phyloP scores from a whole-genome alignment of 352 stramenopile species.

The Phytopythium sindhum region DNA sequence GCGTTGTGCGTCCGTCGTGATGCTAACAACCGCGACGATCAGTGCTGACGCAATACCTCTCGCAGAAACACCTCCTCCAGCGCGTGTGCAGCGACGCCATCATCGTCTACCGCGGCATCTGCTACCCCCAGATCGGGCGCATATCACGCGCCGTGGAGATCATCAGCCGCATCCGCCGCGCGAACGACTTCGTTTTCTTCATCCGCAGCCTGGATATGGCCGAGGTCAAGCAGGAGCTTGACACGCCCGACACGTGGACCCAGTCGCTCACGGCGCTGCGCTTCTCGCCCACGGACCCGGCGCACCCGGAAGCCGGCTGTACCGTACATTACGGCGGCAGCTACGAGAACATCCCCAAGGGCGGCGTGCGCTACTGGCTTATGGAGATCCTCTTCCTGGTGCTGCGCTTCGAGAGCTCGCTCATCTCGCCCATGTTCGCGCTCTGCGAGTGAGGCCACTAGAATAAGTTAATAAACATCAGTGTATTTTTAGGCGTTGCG shows the following conservation, averaged over 20 bases:
- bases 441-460: conserved; percentile 15
- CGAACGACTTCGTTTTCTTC: conserved; percentile 44
- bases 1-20: conserved; percentile 1
- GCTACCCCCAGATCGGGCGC: conserved; percentile 32
- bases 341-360: conserved; percentile 36
- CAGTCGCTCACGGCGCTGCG: conserved; percentile 42
- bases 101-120: conserved; percentile 51
- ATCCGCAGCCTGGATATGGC: conserved; percentile 34
- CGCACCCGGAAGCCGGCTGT: conserved; percentile 25
- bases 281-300: conserved; percentile 34
- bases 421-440: conserved; percentile 47
- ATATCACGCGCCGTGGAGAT: conserved; percentile 44
- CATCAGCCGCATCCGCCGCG: conserved; percentile 38
- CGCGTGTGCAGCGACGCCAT: conserved; percentile 41
- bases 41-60: neutral
- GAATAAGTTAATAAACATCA: conserved; percentile 2
- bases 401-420: conserved; percentile 46
- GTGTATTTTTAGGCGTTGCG: neutral
- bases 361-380: conserved; percentile 46
- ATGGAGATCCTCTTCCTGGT: conserved; percentile 57
- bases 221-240: conserved; percentile 33
- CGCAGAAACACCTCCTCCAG: conserved; percentile 43
- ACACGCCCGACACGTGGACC: conserved; percentile 30
- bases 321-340: conserved; percentile 40
- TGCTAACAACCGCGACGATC: neutral